Base-by-base conservation (phyloP, 257 asterid genomes). In the Ehretia macrophylla region DNA sequence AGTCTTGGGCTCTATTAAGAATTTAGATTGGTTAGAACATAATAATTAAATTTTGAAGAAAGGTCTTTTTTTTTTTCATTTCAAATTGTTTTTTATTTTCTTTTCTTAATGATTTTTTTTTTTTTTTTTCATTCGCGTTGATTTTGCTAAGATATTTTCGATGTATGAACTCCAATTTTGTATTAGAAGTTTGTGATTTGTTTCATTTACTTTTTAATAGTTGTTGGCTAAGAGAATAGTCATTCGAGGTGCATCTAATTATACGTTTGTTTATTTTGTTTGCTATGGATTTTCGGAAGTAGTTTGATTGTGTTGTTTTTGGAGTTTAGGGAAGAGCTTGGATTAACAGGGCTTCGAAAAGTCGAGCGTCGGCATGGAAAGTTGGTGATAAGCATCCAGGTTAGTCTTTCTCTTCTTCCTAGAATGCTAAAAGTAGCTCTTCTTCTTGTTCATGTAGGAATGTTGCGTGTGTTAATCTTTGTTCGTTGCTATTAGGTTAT, bases 331-430 rank as follows among this genome's bases (percentile, higher is more conserved):
- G 91, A 65, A 79, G 72, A 75, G 76, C 83, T 21, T 88, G 99
- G 97, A 79, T 92, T 75, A 71, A 60, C 53, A 79, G 81, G 69
- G 99, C 95, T 17, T 72, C 99, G 4, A 84, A 72, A 69, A 78
- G 72, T 66, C 76, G 96, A 57, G 72, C 94, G 51, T 86, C 95
- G 0, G 99, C 58, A 17, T 79, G 79, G 96, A 84, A 80, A 84
- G 84, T 88, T 52, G 79, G 93, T 18, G 87, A 88, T 69, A 88
- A 92, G 74, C 97, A 68, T 67, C 99, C 99, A 76, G 99, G 99
- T 92, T 16, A 22, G 27, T 53, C 19, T 14, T 49, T 60, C n/a
- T 32, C 14, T 52, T 20, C 42, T 20, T 60, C 47, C 35, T 27
- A 6, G 35, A 27, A 27, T 27, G 35, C 37, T 48, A 13, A 45